phyloP scores from a whole-genome alignment of 306 rosid species.

The Ammopiptanthus mongolicus region DNA sequence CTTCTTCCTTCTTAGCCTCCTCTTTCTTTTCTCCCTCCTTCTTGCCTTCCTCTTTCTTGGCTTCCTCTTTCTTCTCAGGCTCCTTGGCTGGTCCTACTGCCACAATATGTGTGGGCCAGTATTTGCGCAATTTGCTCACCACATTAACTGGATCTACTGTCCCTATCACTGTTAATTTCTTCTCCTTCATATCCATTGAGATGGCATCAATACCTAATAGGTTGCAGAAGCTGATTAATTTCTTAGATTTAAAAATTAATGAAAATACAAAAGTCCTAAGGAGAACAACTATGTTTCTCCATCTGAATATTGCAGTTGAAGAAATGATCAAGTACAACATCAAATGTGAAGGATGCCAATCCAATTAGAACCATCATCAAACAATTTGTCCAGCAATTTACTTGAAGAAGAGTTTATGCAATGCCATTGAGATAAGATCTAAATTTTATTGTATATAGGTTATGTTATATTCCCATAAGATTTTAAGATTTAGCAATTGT shows the following conservation, averaged over 20 bases:
- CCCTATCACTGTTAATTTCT: constrained; percentile 82
- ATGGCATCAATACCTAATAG: constrained; percentile 80
- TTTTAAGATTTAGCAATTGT: neutral
- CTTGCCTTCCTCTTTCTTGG: constrained; percentile 62
- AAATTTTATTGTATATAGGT: neutral
- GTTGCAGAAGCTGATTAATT: neutral
- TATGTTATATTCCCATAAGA: neutral
- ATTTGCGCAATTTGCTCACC: constrained; percentile 78
- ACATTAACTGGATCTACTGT: constrained; percentile 73
- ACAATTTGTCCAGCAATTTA: neutral
- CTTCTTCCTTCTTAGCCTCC: constrained; percentile 44
- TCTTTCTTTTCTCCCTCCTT: constrained; percentile 57
- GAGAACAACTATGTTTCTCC: neutral
- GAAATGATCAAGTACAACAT: neutral
- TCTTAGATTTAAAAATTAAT: neutral
- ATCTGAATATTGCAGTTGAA: neutral
- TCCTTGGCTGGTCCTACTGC: constrained; percentile 84
- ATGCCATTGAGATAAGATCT: neutral
- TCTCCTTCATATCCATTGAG: constrained; percentile 84
- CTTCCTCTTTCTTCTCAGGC: constrained; percentile 79
- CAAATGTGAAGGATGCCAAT: neutral
- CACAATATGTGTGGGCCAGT: constrained; percentile 55
- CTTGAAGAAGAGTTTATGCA: neutral
- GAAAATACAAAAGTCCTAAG: neutral
- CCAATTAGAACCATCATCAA: neutral